Base-by-base conservation (phyloP, 768 basidiomycete genomes). In the Termitomyces sp. region DNA sequence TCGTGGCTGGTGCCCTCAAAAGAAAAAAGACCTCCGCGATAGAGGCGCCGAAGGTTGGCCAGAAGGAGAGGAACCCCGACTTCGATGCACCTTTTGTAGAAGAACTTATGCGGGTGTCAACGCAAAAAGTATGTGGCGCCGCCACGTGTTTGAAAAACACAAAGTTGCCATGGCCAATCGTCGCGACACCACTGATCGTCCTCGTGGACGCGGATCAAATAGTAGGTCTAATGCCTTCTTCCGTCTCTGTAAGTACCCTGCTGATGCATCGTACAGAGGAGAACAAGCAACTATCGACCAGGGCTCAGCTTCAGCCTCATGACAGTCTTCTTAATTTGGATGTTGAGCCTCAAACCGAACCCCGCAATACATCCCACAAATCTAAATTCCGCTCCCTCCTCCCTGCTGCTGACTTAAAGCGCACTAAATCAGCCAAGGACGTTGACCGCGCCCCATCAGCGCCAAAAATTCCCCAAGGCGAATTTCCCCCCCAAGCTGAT, bases 161-260 rank as follows among this genome's bases (percentile, higher is more conserved):
- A 92, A 91, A 72, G 89, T 93, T 66, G 89, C 91, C 39, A 93
- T 93, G 91, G 81, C 89, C 37, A 93, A 93, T 65, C 80, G 91
- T 33, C 84, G 91, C 53, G 91, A 91, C 62, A 84, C 79, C 50
- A 76, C 76, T 49, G 87, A 89, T 49, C 79, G 83, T 48, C 81
- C 79, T 58, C 81, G 89, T 34, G 83, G 85, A 33, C 82, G 89
- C 42, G 78, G 79, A 18, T 79, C 85, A 47, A 85, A 82, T 61
- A 88, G 89, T 90, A 72, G 59, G 89, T 76, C 24, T 8, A 10
- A 47, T 55, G 37, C 10, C 53, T 55, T 33, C 22, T 32, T 55
- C 33, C 30, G 24, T 45, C 37, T 57, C 16, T 33, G 42, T 32
- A 39, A n/a, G n/a, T n/a, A n/a, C 40, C 59, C 37, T 37, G 44